Conservation (phyloP, 106 monocot genomes). For the Narthecium ossifragum region DNA sequence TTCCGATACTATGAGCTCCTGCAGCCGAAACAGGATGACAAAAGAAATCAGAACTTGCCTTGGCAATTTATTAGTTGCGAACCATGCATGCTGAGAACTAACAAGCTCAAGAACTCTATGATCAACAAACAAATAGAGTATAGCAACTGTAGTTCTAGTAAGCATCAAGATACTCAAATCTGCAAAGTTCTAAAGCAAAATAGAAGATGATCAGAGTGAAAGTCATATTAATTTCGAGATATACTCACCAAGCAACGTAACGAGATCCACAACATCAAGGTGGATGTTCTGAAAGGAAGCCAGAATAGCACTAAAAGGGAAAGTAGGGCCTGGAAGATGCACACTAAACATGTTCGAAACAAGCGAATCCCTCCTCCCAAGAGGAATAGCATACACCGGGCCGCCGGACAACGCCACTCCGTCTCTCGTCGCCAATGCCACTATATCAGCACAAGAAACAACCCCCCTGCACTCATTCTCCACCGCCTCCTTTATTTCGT, state of each 20-base stretch:
- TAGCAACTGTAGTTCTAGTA: too few relatives aligned
- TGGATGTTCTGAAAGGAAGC: conserved; percentile 20
- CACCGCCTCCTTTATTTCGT: conserved; percentile 22
- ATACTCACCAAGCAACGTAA: conserved; percentile 27
- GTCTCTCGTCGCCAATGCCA: conserved; percentile 36
- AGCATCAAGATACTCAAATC: too few relatives aligned
- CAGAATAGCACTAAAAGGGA: conserved; percentile 13
- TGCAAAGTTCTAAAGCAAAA: too few relatives aligned
- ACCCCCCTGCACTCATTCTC: conserved; percentile 34
- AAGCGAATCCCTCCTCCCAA: conserved; percentile 25
- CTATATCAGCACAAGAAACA: conserved; percentile 48
- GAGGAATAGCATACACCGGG: conserved; percentile 18
- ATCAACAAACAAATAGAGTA: too few relatives aligned
- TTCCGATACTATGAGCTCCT: conserved; percentile 46
- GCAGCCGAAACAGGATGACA: too few relatives aligned
- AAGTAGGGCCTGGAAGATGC: conserved; percentile 23
- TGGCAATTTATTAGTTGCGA: too few relatives aligned
- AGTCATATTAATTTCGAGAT: background rate
- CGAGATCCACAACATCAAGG: conserved; percentile 29
- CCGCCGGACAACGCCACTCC: conserved; percentile 26
- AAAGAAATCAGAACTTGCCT: too few relatives aligned
- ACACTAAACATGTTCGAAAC: conserved; percentile 16
- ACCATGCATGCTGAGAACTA: too few relatives aligned
- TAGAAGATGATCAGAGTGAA: too few relatives aligned
- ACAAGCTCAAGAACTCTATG: too few relatives aligned